Base-by-base conservation (phyloP, 1,284 basidiomycete genomes). In the Lignosus rhinocerotis region DNA sequence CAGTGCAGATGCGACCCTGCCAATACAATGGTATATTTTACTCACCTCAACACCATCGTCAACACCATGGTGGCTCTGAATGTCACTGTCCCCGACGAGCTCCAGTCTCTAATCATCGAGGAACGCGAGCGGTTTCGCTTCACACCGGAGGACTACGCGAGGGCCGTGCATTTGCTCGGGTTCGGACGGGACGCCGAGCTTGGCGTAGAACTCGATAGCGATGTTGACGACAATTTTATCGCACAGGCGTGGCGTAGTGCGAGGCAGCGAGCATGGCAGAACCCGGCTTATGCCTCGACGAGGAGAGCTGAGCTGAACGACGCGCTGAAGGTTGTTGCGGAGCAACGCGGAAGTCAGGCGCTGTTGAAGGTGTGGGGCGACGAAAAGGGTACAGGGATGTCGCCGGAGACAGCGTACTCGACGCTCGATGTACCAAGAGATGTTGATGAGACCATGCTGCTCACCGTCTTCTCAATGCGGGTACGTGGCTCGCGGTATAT, bases 1-100 rank as follows among this genome's bases (percentile, higher is more conserved):
- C 89, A 92, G 70, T 88, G 85, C 67, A 87, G 90, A 57, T 93
- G 90, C 70, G 84, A 91, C 66, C 89, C 90, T 30, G 73, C 69
- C 3, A 71, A 78, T 42, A 92, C 89, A 0, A 64, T 82, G 5
- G 68, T 74, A 14, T 88, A 90, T 69, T 91, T 88, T 71, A 80
- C 81, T 3, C 76, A 79, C 51, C 73, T 92, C 48, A 76, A 75
- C 44, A 72, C 72, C 32, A 76, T 91, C 53, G 77, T 83, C 16
- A 73, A 76, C 51, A 69, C 75, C 17, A 75, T 88, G 65, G 71
- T 80, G 46, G 74, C 77, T 43, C 72, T 76, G 54, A 78, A 76
- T 19, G 74, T 81, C 72, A 66, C 78, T 72, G 61, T 69, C 63
- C 60, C 77, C 67, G 67, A 72, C 32, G 74, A 76, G 45, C 73